Evolutionary conservation across 2,329 filamentous ascomycete species (phyloP).

Genomic region (Macrophomina pseudophaseolina): DNA sequence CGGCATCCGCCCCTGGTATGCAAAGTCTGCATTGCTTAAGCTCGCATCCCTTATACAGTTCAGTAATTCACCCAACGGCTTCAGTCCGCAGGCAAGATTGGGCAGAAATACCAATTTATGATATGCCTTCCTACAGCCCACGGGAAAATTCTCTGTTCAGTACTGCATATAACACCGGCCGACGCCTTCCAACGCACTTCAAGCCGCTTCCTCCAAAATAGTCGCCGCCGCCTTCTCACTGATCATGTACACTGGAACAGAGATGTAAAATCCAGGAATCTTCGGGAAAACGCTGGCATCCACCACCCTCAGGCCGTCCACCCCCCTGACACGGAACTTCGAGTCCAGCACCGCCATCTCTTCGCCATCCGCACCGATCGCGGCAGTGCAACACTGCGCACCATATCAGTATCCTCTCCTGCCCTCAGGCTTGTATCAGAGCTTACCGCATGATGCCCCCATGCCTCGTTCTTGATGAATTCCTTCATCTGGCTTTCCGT

Average conservation of each 20-base stretch:
- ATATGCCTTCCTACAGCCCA: too few relatives aligned
- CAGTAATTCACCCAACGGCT: too few relatives aligned
- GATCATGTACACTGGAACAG: slow-evolving; percentile 60
- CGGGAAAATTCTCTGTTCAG: too few relatives aligned
- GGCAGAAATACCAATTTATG: too few relatives aligned
- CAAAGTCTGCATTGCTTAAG: too few relatives aligned
- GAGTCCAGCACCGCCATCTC: slow-evolving; percentile 61
- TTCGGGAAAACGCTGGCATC: slow-evolving; percentile 65
- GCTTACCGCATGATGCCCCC: slow-evolving; percentile 58
- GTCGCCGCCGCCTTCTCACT: slow-evolving; percentile 65
- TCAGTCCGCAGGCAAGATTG: too few relatives aligned
- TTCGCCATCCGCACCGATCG: slow-evolving; percentile 61
- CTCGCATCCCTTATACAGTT: too few relatives aligned
- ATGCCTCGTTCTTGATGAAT: slow-evolving; percentile 36
- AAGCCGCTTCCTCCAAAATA: slow-evolving; percentile 30
- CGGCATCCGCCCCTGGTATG: too few relatives aligned
- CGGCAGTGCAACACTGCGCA: slow-evolving; percentile 53
- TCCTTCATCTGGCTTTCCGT: slow-evolving; percentile 49
- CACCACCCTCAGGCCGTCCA: slow-evolving; percentile 63
- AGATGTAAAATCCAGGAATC: slow-evolving; percentile 61
- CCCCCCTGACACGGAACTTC: slow-evolving; percentile 62
- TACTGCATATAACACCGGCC: too few relatives aligned
- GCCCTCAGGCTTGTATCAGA: neutral
- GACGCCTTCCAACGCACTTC: too few relatives aligned
- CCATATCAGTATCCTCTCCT: neutral